These are phyloP conservation scores for Termitomyces sp. DNA, from an alignment of 768 basidiomycete genomes.

Conservation along the genomic window DNA sequence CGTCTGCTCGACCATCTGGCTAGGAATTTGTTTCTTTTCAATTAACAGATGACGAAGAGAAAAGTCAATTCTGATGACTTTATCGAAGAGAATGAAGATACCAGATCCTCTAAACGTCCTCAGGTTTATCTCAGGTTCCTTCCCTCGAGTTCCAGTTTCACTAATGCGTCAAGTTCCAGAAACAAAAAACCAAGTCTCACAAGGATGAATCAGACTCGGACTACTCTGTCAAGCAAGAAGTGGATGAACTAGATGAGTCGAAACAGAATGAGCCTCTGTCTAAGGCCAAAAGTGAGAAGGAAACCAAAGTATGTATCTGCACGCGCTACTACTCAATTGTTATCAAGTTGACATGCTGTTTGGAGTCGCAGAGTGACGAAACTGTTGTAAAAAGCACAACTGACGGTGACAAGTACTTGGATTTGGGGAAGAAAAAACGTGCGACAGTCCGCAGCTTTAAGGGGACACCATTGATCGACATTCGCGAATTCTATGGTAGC, in stretches of 20 bases:
- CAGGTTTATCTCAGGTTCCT: background rate
- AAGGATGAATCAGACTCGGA: constrained; percentile 14
- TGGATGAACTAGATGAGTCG: background rate
- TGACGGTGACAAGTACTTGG: constrained; percentile 52
- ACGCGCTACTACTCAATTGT: background rate
- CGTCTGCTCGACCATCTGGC: too few relatives aligned
- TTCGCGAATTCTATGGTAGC: constrained; percentile 64
- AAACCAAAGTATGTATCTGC: background rate
- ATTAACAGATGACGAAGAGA: constrained; percentile 23
- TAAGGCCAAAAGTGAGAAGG: constrained; percentile 26
- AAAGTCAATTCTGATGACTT: constrained; percentile 14
- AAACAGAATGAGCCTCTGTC: constrained; percentile 10
- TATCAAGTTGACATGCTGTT: background rate
- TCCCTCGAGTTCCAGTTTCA: background rate
- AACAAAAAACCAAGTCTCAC: constrained; percentile 3
- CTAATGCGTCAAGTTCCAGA: constrained; percentile 4
- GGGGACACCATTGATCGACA: constrained; percentile 57
- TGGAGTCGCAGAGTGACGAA: constrained; percentile 6
- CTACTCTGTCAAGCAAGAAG: constrained; percentile 13
- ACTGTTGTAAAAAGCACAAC: constrained; percentile 20
- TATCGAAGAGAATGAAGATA: constrained; percentile 3
- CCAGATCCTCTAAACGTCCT: constrained; percentile 1
- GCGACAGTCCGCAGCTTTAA: constrained; percentile 47
- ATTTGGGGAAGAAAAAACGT: constrained; percentile 69
- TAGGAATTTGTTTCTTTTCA: background rate